These are phyloP conservation scores for Poronia punctata DNA, from an alignment of 495 filamentous ascomycete genomes.

Conservation along the genomic window DNA sequence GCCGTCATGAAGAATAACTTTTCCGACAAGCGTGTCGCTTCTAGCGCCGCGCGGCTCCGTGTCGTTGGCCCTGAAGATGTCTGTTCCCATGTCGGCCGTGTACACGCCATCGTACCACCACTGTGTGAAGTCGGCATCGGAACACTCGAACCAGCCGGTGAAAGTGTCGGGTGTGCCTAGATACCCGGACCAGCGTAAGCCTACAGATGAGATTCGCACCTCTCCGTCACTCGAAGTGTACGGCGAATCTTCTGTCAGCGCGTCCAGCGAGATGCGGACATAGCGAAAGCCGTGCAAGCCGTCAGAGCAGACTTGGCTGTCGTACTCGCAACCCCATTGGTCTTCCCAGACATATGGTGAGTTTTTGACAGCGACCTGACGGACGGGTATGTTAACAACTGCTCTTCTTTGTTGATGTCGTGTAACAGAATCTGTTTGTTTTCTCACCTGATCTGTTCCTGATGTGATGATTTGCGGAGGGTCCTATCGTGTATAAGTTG, in stretches of 20 bases:
- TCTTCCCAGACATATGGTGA: conserved; percentile 35
- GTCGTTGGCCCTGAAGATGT: conserved; percentile 41
- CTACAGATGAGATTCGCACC: conserved; percentile 29
- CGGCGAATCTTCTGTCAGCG: conserved; percentile 31
- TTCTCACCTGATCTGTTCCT: conserved; percentile 33
- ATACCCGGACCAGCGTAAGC: conserved; percentile 33
- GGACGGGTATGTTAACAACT: not conserved
- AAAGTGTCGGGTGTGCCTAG: conserved; percentile 39
- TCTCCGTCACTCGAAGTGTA: conserved; percentile 32
- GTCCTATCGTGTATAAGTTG: conserved; percentile 10
- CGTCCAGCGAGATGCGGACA: conserved; percentile 37
- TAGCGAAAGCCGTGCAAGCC: conserved; percentile 45
- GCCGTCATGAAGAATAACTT: conserved; percentile 38
- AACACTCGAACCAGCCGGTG: conserved; percentile 42
- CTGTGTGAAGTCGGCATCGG: conserved; percentile 38
- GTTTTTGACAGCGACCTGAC: conserved; percentile 31
- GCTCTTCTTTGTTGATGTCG: conserved; percentile 1
- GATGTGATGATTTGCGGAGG: conserved; percentile 26
- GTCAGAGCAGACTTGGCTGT: conserved; percentile 36
- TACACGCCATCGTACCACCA: conserved; percentile 45
- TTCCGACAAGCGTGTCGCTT: conserved; percentile 31
- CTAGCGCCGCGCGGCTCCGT: conserved; percentile 30
- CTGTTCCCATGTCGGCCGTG: conserved; percentile 38
- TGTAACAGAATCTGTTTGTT: conserved; percentile 1
- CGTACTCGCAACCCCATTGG: conserved; percentile 30